Percentiles rank a stretch among this genome's conserved stretches.
phyloP scores from a whole-genome alignment of 805 yeast genomes.

The Schizosaccharomyces lindneri region DNA sequence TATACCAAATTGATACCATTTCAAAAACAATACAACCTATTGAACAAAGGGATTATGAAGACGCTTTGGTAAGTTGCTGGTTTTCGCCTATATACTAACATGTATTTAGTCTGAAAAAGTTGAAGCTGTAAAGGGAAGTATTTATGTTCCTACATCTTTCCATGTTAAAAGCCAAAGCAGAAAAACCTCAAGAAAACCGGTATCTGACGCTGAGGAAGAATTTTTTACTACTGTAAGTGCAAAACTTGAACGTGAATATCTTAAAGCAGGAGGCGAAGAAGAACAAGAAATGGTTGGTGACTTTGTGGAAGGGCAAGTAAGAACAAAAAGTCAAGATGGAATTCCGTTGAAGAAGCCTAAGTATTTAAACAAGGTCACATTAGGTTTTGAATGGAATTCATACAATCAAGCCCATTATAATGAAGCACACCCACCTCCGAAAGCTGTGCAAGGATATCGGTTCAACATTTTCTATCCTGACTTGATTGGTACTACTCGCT shows the following conservation, averaged over 20 bases:
- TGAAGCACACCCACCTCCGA: slow-evolving; percentile 17
- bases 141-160: background rate
- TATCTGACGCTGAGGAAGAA: slow-evolving; percentile 5
- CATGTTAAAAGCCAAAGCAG: background rate
- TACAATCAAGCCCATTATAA: slow-evolving; percentile 16
- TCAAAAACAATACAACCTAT: slow-evolving; percentile 4
- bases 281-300: background rate
- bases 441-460: slow-evolving; percentile 15
- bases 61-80: background rate
- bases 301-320: background rate
- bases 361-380: slow-evolving; percentile 12
- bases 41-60: background rate
- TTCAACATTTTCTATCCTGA: slow-evolving; percentile 16
- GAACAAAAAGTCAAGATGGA: background rate
- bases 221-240: slow-evolving; percentile 7
- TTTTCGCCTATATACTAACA: background rate
- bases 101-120: background rate
- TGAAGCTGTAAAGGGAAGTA: background rate
- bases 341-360: slow-evolving; percentile 10
- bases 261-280: background rate
- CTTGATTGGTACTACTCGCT: slow-evolving; percentile 8
- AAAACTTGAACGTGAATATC: background rate
- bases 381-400: slow-evolving; percentile 17
- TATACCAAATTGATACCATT: slow-evolving; percentile 4
- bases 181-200: background rate